Conservation (phyloP, 2,329 filamentous ascomycete genomes). For the Colletotrichum siamense region DNA sequence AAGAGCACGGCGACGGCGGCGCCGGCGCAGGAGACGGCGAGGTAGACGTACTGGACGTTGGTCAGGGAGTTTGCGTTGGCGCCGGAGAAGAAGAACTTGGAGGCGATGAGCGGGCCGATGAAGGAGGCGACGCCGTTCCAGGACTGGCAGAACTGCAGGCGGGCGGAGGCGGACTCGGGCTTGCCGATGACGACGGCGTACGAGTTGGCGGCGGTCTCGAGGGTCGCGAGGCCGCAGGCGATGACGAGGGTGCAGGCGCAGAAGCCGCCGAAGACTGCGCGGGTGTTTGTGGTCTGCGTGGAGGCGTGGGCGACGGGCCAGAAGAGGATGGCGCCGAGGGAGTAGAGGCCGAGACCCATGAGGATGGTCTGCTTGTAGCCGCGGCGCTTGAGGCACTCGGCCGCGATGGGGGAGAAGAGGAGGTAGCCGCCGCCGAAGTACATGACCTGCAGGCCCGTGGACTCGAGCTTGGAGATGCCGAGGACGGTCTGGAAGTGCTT, state of each 20-base stretch:
- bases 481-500: conserved; percentile 55
- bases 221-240: conserved; percentile 73
- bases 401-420: conserved; percentile 43
- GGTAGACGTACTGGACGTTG: conserved; percentile 79
- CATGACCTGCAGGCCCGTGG: conserved; percentile 49
- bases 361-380: conserved; percentile 50
- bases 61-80: conserved; percentile 60
- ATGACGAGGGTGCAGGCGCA: conserved; percentile 77
- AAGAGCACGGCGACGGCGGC: conserved; percentile 70
- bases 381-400: conserved; percentile 44
- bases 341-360: conserved; percentile 69
- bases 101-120: conserved; percentile 74
- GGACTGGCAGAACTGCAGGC: conserved; percentile 59
- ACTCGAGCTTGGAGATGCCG: conserved; percentile 44
- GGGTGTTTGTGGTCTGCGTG: conserved; percentile 40
- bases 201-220: conserved; percentile 80
- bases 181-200: conserved; percentile 59
- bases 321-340: conserved; percentile 59
- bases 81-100: conserved; percentile 71
- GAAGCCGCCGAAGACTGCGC: conserved; percentile 71
- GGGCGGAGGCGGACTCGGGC: conserved; percentile 56
- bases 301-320: conserved; percentile 56
- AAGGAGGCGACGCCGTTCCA: conserved; percentile 61
- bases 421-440: conserved; percentile 43
- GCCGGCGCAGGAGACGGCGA: conserved; percentile 75